Percentiles rank a stretch among this genome's conserved stretches.
phyloP scores from a whole-genome alignment of 768 basidiomycete species.

The Tubosaeta brunneosetosa region DNA sequence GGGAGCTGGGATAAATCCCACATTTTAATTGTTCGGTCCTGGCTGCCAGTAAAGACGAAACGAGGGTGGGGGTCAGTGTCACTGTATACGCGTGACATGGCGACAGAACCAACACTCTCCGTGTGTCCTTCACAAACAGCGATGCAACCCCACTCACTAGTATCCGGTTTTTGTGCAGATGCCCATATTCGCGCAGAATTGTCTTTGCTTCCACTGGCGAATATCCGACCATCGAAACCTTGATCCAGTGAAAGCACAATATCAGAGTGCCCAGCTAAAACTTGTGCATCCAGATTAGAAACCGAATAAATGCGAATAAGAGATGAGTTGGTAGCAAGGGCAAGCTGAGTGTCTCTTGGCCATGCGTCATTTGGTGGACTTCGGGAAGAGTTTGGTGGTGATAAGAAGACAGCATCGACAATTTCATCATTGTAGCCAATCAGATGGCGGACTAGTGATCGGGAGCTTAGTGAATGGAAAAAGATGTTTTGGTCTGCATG shows the following conservation, averaged over 20 bases:
- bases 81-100: slow-evolving; percentile 54
- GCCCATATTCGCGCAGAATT: slow-evolving; percentile 84
- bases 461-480: slow-evolving; percentile 75
- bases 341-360: slow-evolving; percentile 65
- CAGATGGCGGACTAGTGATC: slow-evolving; percentile 67
- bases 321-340: slow-evolving; percentile 96
- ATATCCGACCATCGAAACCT: slow-evolving; percentile 57
- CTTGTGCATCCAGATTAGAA: slow-evolving; percentile 70
- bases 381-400: slow-evolving; percentile 31
- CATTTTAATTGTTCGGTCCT: slow-evolving; percentile 97
- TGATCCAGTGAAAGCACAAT: slow-evolving; percentile 85
- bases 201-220: slow-evolving; percentile 95
- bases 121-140: slow-evolving; percentile 91
- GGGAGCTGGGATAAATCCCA: slow-evolving; percentile 79
- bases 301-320: slow-evolving; percentile 87
- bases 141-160: slow-evolving; percentile 53
- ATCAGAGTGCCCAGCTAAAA: slow-evolving; percentile 85
- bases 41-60: slow-evolving; percentile 93
- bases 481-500: slow-evolving; percentile 98
- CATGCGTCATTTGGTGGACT: slow-evolving; percentile 15
- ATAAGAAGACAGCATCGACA: slow-evolving; percentile 81
- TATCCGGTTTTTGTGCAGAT: slow-evolving; percentile 10
- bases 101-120: slow-evolving; percentile 88
- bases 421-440: slow-evolving; percentile 99
- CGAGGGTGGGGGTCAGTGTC: slow-evolving; percentile 31